Conservation (phyloP, 345 rosid species). For the Theobroma cacao region DNA sequence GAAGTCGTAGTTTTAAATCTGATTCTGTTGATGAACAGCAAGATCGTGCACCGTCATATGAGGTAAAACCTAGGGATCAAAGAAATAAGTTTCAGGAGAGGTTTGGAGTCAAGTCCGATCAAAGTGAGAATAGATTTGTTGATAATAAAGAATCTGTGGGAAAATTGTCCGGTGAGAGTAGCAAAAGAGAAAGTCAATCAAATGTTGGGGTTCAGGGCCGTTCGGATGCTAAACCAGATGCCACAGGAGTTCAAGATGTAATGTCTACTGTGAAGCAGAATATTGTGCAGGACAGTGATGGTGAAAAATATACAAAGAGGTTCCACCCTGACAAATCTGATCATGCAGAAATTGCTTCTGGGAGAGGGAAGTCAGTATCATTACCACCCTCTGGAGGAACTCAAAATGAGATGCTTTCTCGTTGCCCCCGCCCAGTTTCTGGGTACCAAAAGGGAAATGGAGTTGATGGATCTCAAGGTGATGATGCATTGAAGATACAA, state of each 20-base stretch:
- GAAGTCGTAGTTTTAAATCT: constrained; percentile 44
- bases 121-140: constrained; percentile 39
- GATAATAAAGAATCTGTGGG: constrained; percentile 47
- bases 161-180: constrained; percentile 34
- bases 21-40: constrained; percentile 35
- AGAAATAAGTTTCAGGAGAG: constrained; percentile 43
- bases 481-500: constrained; percentile 36
- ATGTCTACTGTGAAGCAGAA: constrained; percentile 37
- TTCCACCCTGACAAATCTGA: constrained; percentile 30
- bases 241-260: constrained; percentile 33
- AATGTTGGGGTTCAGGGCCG: constrained; percentile 30
- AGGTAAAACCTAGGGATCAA: constrained; percentile 39
- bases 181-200: constrained; percentile 36
- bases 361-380: constrained; percentile 36
- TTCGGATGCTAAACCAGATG: constrained; percentile 45
- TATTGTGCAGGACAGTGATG: constrained; percentile 32
- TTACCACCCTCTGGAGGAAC: constrained; percentile 44
- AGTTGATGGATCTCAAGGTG: constrained; percentile 29
- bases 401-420: constrained; percentile 38
- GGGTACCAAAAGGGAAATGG: constrained; percentile 38
- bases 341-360: constrained; percentile 37
- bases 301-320: constrained; percentile 33
- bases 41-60: constrained; percentile 32
- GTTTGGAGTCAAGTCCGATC: constrained; percentile 29
- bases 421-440: constrained; percentile 22